A percentile compares a stretch with the other conserved stretches of the same genome.
Evolutionary conservation across 345 rosid genomes (phyloP).

Genomic region (Brassica napus): DNA sequence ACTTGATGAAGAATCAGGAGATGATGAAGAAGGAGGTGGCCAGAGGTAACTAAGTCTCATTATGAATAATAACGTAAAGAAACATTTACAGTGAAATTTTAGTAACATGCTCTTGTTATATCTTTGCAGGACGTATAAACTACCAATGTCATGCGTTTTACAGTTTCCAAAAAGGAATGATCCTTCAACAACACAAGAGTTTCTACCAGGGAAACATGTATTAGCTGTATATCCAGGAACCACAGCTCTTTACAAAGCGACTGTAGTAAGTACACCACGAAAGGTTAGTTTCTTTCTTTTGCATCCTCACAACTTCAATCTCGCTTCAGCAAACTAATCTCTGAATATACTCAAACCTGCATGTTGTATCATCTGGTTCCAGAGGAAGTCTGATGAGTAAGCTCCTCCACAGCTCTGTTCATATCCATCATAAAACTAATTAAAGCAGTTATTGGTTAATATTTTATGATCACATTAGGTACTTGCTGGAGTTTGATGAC

Average conservation of each 20-base stretch:
- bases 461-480: slow-evolving; percentile 50
- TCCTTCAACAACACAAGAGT: slow-evolving; percentile 64
- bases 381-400: slow-evolving; percentile 94
- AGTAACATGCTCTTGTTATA: not conserved
- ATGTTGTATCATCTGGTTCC: slow-evolving; percentile 38
- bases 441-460: no score
- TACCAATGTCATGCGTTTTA: slow-evolving; percentile 67
- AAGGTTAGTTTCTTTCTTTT: slow-evolving; percentile 56
- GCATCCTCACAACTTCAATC: slow-evolving; percentile 67
- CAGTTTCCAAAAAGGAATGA: slow-evolving; percentile 82
- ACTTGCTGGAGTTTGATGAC: slow-evolving; percentile 87
- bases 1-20: slow-evolving; percentile 95
- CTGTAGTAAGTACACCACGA: slow-evolving; percentile 75
- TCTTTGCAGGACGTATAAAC: slow-evolving; percentile 75
- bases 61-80: not conserved
- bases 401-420: slow-evolving; percentile 32
- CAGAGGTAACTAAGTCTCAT: slow-evolving; percentile 53
- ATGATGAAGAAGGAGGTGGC: slow-evolving; percentile 82
- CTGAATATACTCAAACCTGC: not conserved
- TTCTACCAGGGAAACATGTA: slow-evolving; percentile 66
- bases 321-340: slow-evolving; percentile 35
- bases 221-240: slow-evolving; percentile 99
- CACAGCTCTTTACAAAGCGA: slow-evolving; percentile 92
- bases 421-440: not conserved
- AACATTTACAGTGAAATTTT: slow-evolving; percentile 6